phyloP scores from a whole-genome alignment of 2,329 filamentous ascomycete species.

The Monosporascus sp. region DNA sequence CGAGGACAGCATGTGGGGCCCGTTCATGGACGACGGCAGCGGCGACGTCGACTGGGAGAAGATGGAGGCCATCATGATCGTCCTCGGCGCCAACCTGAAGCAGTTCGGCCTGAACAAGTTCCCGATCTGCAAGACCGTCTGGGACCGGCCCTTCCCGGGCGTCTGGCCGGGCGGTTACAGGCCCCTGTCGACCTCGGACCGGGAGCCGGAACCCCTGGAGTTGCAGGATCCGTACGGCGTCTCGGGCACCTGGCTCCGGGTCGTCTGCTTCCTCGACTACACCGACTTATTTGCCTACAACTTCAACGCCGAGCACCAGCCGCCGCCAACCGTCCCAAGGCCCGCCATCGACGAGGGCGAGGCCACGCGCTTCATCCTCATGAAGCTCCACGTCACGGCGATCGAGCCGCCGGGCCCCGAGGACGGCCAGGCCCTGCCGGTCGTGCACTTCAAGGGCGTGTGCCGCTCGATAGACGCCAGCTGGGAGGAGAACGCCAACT shows the following conservation, averaged over 20 bases:
- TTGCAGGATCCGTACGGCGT: slow-evolving; percentile 64
- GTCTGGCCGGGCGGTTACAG: slow-evolving; percentile 46
- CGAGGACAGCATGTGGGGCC: slow-evolving; percentile 59
- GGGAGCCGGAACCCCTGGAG: slow-evolving; percentile 34
- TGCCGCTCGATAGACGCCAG: slow-evolving; percentile 56
- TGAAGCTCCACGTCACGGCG: slow-evolving; percentile 58
- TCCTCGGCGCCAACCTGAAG: slow-evolving; percentile 58
- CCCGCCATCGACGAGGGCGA: slow-evolving; percentile 56
- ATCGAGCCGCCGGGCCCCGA: slow-evolving; percentile 54
- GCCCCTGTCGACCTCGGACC: slow-evolving; percentile 22
- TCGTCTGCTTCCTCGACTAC: slow-evolving; percentile 56
- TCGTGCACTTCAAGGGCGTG: slow-evolving; percentile 63
- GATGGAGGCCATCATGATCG: slow-evolving; percentile 67
- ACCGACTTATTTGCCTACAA: slow-evolving; percentile 69
- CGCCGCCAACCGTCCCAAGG: slow-evolving; percentile 38
- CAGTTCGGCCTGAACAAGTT: slow-evolving; percentile 38
- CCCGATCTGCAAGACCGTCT: slow-evolving; percentile 45
- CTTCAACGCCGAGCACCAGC: slow-evolving; percentile 44
- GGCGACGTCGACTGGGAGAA: slow-evolving; percentile 72
- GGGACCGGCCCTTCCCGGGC: slow-evolving; percentile 51
- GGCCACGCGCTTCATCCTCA: slow-evolving; percentile 63
- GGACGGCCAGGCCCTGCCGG: slow-evolving; percentile 52
- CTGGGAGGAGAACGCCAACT: slow-evolving; percentile 66
- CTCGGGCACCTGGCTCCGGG: slow-evolving; percentile 65
- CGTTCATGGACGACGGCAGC: slow-evolving; percentile 60